Base-by-base conservation (phyloP, 352 stramenopile genomes). In the Globisporangium paddicum region DNA sequence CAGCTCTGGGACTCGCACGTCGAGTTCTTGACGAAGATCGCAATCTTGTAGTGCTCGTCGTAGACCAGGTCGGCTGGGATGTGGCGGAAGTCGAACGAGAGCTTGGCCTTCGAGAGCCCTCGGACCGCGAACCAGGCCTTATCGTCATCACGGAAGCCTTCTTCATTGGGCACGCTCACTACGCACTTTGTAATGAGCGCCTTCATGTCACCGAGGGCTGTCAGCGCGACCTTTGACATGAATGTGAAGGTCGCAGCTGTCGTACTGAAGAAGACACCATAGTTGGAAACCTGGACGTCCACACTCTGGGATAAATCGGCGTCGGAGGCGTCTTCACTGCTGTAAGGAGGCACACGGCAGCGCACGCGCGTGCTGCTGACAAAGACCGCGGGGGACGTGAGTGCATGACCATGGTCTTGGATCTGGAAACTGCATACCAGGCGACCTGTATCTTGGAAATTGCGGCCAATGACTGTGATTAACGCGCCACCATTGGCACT, bases 31-130 rank as follows among this genome's bases (percentile, higher is more conserved):
- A 98, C 86, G 54, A 97, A 98, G 26, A 99, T 83, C n/a, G 92
- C 94, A 59, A 99, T 75, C 23, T 90, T 95, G 72, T 91, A 98
- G 72, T 99, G 95, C 66, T 98, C 89, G 53, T 96, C 81, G 66
- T 98, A 99, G 14, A 95, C 66, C 52, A 99, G 70, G 53, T 96
- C 73, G 0, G 61, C 64, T 11, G 96, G 93, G 13, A 99, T 62
- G 54, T 98, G 90, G 19, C 79, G 75, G 50, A 98, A 98, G 58
- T 99, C 95, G 60, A 98, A 98, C 23, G 82, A 93, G 2, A 99
- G 47, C 62, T 95, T 88, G 1, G 95, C 93, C 38, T 94, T 90
- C n/a, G 93, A 90, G 51, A 98, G 82, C 3, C 90, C 94, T 6
- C 80, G 81, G 7, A 98, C 65, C 13, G 79, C 58, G 64, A 98